Base-by-base conservation (phyloP, 345 rosid genomes). In the Eucalyptus fibrosa region DNA sequence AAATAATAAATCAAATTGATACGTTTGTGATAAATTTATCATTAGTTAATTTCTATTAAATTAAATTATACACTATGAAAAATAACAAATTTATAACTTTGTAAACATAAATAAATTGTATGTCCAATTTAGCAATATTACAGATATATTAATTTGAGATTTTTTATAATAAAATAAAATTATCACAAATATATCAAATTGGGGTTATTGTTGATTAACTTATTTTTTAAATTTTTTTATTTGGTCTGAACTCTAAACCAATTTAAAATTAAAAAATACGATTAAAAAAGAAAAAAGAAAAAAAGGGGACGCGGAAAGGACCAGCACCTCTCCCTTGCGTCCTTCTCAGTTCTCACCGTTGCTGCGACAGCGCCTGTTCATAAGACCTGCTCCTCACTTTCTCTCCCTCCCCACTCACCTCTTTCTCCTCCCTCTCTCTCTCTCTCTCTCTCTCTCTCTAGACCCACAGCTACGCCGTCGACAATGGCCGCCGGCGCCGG, bases 1-100 rank as follows among this genome's bases (percentile, higher is more conserved):
- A 53, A 21, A 53, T 53, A 53, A 53, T 53, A 21, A 53, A 21
- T 21, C 3, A 2, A 53, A 3, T 1, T 0, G 0, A 0, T 21
- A 19, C 0, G 0, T 53, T 21, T 53, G 1, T 53, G 5, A 21
- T 53, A 19, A 53, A 53, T 19, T 53, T 53, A 53, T 53, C 4
- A 8, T 53, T 53, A 53, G 26, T 53, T 53, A 53, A 53, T 53
- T 53, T 53, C 1, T 1, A 53, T 53, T 21, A 53, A 21, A 53
- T 53, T 53, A 53, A 21, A 53, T 53, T 19, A 19, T n/a, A 53
- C 9, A 21, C 2, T 9, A 53, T 53, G 59, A 4, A 53, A 53
- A 8, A 53, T 53, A 19, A 53, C 2, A 53, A 53, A 8, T 19
- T 53, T 53, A 53, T 53, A 53, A 19, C 56, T 53, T 19, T 3